A percentile compares a stretch with the other conserved stretches of the same genome.
These are phyloP conservation scores for Leccinum aurantiacum DNA, from an alignment of 768 basidiomycete species.

Conservation along the genomic window DNA sequence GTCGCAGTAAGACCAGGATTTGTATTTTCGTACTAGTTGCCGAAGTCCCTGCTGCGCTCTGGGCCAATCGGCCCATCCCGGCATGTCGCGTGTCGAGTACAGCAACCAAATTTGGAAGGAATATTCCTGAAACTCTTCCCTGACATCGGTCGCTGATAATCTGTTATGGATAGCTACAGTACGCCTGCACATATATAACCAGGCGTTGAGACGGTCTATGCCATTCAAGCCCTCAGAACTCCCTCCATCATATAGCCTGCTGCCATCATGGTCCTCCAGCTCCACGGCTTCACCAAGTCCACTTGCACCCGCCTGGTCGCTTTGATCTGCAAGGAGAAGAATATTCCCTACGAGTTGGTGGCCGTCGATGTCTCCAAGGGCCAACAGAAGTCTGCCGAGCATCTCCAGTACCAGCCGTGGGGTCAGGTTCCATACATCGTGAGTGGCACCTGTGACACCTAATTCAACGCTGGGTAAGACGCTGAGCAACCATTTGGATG, in stretches of 20 bases:
- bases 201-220: not conserved
- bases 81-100: not conserved
- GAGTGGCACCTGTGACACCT: not conserved
- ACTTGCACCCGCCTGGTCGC: conserved; percentile 55
- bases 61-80: not conserved
- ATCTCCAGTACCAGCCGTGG: conserved; percentile 55
- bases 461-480: not conserved
- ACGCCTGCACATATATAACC: conserved; percentile 8
- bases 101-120: too few relatives aligned
- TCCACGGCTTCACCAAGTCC: conserved; percentile 37
- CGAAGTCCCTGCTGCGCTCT: not conserved
- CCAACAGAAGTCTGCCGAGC: conserved; percentile 48
- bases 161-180: not conserved
- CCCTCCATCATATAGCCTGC: not conserved
- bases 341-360: conserved; percentile 54
- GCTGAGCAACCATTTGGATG: not conserved
- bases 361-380: conserved; percentile 41
- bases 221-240: not conserved
- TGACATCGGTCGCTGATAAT: too few relatives aligned
- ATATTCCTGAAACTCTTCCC: too few relatives aligned
- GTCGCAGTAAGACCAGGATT: too few relatives aligned
- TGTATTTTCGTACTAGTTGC: too few relatives aligned
- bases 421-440: conserved; percentile 51
- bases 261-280: conserved; percentile 36
- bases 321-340: conserved; percentile 52